Base-by-base conservation (phyloP, 768 basidiomycete genomes). In the Tylopilus rubrobrunneus region DNA sequence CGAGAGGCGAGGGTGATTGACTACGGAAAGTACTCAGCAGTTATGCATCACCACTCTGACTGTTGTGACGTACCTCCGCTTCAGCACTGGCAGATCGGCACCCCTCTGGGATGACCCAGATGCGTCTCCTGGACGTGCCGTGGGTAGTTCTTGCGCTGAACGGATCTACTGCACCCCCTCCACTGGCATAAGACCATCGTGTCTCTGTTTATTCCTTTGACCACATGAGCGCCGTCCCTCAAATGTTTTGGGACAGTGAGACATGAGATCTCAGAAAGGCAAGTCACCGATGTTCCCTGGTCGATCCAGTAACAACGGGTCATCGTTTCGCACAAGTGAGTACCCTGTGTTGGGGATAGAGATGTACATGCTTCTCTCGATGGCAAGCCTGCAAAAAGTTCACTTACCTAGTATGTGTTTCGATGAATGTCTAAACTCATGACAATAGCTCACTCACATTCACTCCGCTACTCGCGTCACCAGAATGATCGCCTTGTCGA, bases 81-180 rank as follows among this genome's bases (percentile, higher is more conserved):
- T 34, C 45, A 49, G 40, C 34, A 12, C n/a, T n/a, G n/a, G n/a
- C n/a, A n/a, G 2, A 14, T 21, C 43, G n/a, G 33, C 33, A 34
- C 33, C 19, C 12, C 4, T 8, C 61, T 53, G 1, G 15, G 34
- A 31, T 60, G 58, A 1, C 23, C 39, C 10, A 60, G 4, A 1
- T 62, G 62, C 0, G 0, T 0, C 1, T 61, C 62, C 0, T 5
- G 4, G 4, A 52, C 4, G 2, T 62, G 62, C 0, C 62, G 62
- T 4, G 0, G 1, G 7, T 57, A 48, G 19, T 54, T 60, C 11
- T 64, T 56, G 5, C 25, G 29, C 5, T 0, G 1, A 21, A 23
- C 0, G 0, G 0, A 0, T 21, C 27, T 34, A 3, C 0, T 0
- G 34, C 57, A 60, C 1, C 28, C 51, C 0, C 2, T 0, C 61